These are phyloP conservation scores for Geotrichum macrosporum DNA, from an alignment of 1,139 yeast species.

Conservation along the genomic window DNA sequence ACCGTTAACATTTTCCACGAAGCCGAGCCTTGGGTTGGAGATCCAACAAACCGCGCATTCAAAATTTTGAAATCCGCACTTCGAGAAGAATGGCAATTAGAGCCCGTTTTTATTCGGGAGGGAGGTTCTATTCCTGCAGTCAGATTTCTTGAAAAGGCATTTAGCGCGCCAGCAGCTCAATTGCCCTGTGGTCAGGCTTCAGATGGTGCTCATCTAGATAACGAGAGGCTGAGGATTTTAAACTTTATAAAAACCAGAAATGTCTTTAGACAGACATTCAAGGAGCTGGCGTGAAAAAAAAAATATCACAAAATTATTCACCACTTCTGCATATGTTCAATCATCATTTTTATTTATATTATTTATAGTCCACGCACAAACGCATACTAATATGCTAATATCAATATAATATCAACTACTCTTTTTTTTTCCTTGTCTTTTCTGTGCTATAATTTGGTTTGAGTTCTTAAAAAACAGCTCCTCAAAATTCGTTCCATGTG, in stretches of 20 bases:
- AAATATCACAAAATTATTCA: too few relatives aligned
- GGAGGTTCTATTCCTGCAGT: slow-evolving; percentile 96
- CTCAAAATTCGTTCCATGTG: too few relatives aligned
- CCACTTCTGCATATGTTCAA: too few relatives aligned
- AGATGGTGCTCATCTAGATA: slow-evolving; percentile 88
- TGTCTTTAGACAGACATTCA: slow-evolving; percentile 45
- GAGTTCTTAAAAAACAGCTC: too few relatives aligned
- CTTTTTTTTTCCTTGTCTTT: too few relatives aligned
- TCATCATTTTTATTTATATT: too few relatives aligned
- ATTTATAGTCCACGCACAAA: too few relatives aligned
- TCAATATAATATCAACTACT: too few relatives aligned
- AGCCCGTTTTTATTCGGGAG: slow-evolving; percentile 80
- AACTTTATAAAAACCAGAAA: slow-evolving; percentile 72
- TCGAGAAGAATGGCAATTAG: slow-evolving; percentile 38
- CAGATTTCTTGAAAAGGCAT: slow-evolving; percentile 73
- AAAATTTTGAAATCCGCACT: slow-evolving; percentile 59
- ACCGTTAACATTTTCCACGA: slow-evolving; percentile 63
- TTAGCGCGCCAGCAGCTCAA: slow-evolving; percentile 88
- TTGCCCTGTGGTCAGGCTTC: slow-evolving; percentile 95
- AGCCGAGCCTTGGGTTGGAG: slow-evolving; percentile 97
- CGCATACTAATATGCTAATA: too few relatives aligned
- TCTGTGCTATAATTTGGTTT: too few relatives aligned
- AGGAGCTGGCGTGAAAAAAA: slow-evolving; percentile 19
- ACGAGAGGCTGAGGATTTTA: slow-evolving; percentile 75
- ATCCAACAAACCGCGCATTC: slow-evolving; percentile 70